Conservation (phyloP, 2,329 filamentous ascomycete genomes). For the Aureobasidium sp. region DNA sequence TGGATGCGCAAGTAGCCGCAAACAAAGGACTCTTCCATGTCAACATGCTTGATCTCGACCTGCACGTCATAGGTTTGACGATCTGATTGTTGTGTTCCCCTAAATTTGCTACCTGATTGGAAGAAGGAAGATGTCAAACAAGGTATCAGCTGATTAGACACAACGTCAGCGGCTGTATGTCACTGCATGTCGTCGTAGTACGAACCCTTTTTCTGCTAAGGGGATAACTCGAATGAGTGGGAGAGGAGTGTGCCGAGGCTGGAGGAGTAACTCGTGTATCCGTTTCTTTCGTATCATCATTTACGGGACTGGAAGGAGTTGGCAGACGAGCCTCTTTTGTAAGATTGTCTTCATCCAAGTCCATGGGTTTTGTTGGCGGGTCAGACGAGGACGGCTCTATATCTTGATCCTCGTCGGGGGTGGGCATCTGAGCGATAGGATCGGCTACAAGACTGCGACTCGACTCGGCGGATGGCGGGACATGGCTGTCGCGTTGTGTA, state of each 20-base stretch:
- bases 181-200: not conserved
- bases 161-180: conserved; percentile 10
- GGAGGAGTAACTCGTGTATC: conserved; percentile 25
- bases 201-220: conserved; percentile 23
- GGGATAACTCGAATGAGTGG: conserved; percentile 24
- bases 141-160: conserved; percentile 56
- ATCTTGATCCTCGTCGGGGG: conserved; percentile 18
- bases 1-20: conserved; percentile 94
- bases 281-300: conserved; percentile 25
- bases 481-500: conserved; percentile 22
- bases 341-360: conserved; percentile 34
- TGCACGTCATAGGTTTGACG: conserved; percentile 90
- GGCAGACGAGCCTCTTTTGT: conserved; percentile 21
- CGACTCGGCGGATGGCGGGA: not conserved
- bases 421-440: conserved; percentile 24
- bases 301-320: conserved; percentile 22
- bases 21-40: conserved; percentile 87
- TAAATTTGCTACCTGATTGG: conserved; percentile 79
- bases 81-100: conserved; percentile 88
- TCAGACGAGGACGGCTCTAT: conserved; percentile 15
- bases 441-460: not conserved
- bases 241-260: conserved; percentile 21
- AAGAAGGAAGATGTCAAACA: conserved; percentile 80
- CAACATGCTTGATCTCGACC: conserved; percentile 94
- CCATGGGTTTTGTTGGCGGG: conserved; percentile 33